phyloP scores from a whole-genome alignment of 768 basidiomycete genomes.

The Rhodotorula sphaerocarpa region DNA sequence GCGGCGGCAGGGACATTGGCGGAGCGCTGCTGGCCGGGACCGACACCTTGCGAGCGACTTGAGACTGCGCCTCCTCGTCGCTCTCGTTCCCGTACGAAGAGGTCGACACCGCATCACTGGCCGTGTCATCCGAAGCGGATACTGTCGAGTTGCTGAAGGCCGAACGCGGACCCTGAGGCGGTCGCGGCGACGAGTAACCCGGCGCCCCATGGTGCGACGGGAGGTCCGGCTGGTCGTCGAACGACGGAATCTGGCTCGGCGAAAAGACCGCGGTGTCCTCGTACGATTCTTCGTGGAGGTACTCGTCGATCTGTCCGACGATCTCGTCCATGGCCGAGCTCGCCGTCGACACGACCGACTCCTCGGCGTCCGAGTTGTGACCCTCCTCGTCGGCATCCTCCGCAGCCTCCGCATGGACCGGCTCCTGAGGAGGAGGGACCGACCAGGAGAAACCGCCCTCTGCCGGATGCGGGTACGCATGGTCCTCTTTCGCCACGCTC shows the following conservation, averaged over 20 bases:
- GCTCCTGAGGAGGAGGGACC: too few relatives aligned
- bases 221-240: slow-evolving; percentile 7
- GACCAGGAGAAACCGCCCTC: background rate
- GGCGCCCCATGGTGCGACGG: background rate
- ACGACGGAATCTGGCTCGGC: slow-evolving; percentile 3
- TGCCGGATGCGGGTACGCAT: slow-evolving; percentile 15
- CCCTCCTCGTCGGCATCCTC: background rate
- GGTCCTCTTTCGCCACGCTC: slow-evolving; percentile 12
- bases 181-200: background rate
- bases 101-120: slow-evolving; percentile 10
- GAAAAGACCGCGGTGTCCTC: slow-evolving; percentile 14
- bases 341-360: slow-evolving; percentile 18
- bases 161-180: background rate
- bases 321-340: slow-evolving; percentile 31
- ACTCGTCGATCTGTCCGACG: slow-evolving; percentile 30
- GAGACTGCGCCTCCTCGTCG: slow-evolving; percentile 12
- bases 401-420: slow-evolving; percentile 16
- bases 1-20: background rate
- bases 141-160: slow-evolving; percentile 18
- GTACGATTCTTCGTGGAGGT: slow-evolving; percentile 19
- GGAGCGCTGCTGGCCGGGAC: background rate
- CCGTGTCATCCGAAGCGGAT: slow-evolving; percentile 6
- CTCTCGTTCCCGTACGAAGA: slow-evolving; percentile 29
- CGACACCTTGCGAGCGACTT: slow-evolving; percentile 3
- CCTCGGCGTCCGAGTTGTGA: slow-evolving; percentile 21